phyloP scores from a whole-genome alignment of 768 basidiomycete genomes.

The Pleurotus salmoneostramineus region DNA sequence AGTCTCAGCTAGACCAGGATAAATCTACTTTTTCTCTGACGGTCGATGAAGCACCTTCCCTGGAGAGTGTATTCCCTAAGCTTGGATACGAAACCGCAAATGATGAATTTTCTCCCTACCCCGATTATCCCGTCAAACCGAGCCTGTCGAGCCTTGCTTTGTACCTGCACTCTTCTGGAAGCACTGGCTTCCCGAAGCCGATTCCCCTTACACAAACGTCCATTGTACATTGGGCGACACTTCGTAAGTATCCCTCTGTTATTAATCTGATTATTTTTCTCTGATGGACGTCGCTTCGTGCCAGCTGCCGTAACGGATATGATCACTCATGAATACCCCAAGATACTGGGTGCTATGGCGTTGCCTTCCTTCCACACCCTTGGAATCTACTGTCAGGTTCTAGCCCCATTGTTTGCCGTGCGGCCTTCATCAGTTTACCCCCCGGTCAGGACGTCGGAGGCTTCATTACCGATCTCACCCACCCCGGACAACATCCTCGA shows the following conservation, averaged over 20 bases:
- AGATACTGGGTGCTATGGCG: conserved; percentile 22
- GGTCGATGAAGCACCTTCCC: conserved; percentile 27
- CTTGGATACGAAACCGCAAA: conserved; percentile 27
- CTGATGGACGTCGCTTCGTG: no score
- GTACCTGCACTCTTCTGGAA: conserved; percentile 22
- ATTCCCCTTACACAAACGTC: neutral
- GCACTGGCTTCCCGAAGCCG: conserved; percentile 5
- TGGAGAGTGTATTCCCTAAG: conserved; percentile 33
- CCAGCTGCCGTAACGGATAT: conserved; percentile 12
- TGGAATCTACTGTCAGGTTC: conserved; percentile 25
- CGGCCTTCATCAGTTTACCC: conserved; percentile 25
- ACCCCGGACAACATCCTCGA: conserved; percentile 35
- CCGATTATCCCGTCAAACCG: conserved; percentile 8
- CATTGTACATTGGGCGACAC: conserved; percentile 13
- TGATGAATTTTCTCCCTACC: conserved; percentile 26
- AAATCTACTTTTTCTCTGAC: conserved; percentile 13
- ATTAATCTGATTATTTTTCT: no score
- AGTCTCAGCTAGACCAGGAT: conserved; percentile 12
- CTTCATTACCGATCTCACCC: conserved; percentile 28
- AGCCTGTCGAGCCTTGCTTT: conserved; percentile 21
- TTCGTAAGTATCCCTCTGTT: conserved; percentile 22
- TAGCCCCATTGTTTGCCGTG: conserved; percentile 22
- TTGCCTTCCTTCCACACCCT: conserved; percentile 37
- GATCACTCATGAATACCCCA: conserved; percentile 11
- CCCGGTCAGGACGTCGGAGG: conserved; percentile 19